phyloP scores from a whole-genome alignment of 106 monocot genomes.

The Dendrobium chrysotoxum region DNA sequence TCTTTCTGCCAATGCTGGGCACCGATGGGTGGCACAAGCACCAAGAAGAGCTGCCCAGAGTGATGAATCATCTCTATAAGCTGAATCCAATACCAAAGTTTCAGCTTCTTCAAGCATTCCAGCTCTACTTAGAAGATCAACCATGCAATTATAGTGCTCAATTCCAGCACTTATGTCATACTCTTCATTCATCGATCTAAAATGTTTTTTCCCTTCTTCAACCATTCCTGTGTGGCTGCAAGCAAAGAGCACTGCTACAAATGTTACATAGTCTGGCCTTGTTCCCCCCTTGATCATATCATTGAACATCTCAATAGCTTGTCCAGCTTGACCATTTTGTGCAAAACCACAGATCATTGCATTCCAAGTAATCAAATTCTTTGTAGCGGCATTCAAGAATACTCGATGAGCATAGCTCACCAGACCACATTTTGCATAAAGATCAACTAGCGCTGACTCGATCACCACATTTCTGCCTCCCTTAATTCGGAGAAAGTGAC shows the following conservation, averaged over 20 bases:
- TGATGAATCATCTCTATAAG: slow-evolving; percentile 43
- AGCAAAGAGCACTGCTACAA: slow-evolving; percentile 75
- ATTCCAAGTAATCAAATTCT: slow-evolving; percentile 83
- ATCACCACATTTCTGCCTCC: slow-evolving; percentile 47
- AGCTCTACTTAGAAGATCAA: slow-evolving; percentile 69
- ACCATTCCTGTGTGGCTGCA: slow-evolving; percentile 78
- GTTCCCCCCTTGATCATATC: slow-evolving; percentile 50
- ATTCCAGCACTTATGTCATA: slow-evolving; percentile 50
- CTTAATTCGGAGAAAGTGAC: slow-evolving; percentile 46
- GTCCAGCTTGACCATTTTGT: slow-evolving; percentile 48
- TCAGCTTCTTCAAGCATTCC: slow-evolving; percentile 86
- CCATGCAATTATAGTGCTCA: slow-evolving; percentile 92
- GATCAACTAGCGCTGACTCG: slow-evolving; percentile 78
- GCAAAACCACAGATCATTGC: slow-evolving; percentile 79
- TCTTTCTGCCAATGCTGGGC: slow-evolving; percentile 53
- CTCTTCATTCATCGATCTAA: slow-evolving; percentile 45
- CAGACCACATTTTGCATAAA: slow-evolving; percentile 80
- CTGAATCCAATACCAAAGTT: slow-evolving; percentile 42
- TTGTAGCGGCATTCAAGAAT: slow-evolving; percentile 27
- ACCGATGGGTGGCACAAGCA: slow-evolving; percentile 58
- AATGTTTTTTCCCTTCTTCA: slow-evolving; percentile 51
- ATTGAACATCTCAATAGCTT: slow-evolving; percentile 53
- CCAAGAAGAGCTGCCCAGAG: slow-evolving; percentile 81
- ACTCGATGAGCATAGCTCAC: slow-evolving; percentile 49
- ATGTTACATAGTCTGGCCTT: slow-evolving; percentile 72